These are phyloP conservation scores for Hylodesmum podocarpum DNA, from an alignment of 306 rosid genomes.

Conservation along the genomic window DNA sequence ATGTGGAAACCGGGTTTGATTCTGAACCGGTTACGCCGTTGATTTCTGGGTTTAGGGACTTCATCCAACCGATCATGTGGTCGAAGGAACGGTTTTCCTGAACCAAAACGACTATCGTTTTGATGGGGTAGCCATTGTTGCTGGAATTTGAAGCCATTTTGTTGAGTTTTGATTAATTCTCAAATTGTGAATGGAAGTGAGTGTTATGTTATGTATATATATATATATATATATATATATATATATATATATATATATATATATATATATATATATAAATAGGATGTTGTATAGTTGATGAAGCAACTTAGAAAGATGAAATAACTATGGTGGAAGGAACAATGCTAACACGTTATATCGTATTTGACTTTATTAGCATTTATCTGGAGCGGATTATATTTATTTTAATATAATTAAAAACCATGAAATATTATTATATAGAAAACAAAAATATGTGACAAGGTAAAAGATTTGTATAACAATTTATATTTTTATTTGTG, in stretches of 20 bases:
- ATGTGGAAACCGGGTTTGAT: constrained; percentile 54
- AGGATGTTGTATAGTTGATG: background rate
- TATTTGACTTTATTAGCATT: background rate
- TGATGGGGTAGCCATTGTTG: constrained; percentile 42
- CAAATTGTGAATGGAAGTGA: background rate
- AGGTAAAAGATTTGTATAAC: too few species aligned
- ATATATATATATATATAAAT: too few species aligned
- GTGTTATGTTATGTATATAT: too few species aligned
- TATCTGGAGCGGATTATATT: too few species aligned
- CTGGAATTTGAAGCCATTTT: constrained; percentile 38
- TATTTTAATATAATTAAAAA: too few species aligned
- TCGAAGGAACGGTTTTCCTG: constrained; percentile 94
- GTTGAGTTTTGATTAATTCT: background rate
- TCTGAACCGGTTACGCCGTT: constrained; percentile 59
- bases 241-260: too few species aligned
- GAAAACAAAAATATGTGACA: too few species aligned
- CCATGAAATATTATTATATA: too few species aligned
- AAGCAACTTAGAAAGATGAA: background rate
- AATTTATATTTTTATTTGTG: too few species aligned
- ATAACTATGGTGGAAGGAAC: background rate
- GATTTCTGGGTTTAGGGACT: constrained; percentile 60
- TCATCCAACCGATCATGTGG: constrained; percentile 92
- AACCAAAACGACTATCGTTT: constrained; percentile 79
- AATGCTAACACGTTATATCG: background rate
- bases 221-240: too few species aligned